Percentiles rank a stretch among this genome's conserved stretches.
These are phyloP conservation scores for Ophiosphaerella narmari DNA, from an alignment of 2,329 filamentous ascomycete species.

Conservation along the genomic window DNA sequence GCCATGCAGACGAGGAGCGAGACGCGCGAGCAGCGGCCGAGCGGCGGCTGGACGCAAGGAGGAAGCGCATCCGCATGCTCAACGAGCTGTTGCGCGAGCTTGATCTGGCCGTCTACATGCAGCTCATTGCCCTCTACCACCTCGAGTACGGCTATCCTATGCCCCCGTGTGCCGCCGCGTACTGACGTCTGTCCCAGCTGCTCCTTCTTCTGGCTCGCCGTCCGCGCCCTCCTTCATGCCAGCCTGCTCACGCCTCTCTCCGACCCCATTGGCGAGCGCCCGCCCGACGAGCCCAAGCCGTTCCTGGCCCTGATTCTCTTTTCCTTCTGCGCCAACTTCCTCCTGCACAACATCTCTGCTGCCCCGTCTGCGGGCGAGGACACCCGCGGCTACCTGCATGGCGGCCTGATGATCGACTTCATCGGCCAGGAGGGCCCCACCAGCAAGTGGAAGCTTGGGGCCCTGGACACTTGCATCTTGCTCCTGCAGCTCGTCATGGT, in stretches of 20 bases:
- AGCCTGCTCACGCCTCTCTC: constrained; percentile 64
- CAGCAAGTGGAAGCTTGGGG: constrained; percentile 57
- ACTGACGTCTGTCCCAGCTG: constrained; percentile 49
- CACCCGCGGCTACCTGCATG: constrained; percentile 62
- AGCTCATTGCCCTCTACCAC: constrained; percentile 66
- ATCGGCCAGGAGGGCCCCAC: constrained; percentile 64
- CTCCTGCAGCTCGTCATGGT: constrained; percentile 63
- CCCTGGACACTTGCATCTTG: constrained; percentile 60
- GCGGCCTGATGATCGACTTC: constrained; percentile 67
- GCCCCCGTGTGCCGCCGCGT: neutral
- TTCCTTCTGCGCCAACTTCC: constrained; percentile 60
- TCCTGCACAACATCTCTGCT: constrained; percentile 54
- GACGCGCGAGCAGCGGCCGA: constrained; percentile 29
- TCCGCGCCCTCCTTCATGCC: constrained; percentile 61
- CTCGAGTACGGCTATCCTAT: constrained; percentile 58
- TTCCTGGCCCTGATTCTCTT: constrained; percentile 60
- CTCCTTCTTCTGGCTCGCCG: constrained; percentile 60
- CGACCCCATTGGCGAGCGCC: constrained; percentile 50
- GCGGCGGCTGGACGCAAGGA: constrained; percentile 39
- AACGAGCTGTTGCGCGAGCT: constrained; percentile 62
- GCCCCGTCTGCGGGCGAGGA: constrained; percentile 53
- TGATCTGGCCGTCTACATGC: constrained; percentile 64
- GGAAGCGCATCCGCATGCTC: constrained; percentile 48
- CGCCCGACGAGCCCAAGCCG: constrained; percentile 56
- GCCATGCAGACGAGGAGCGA: constrained; percentile 22